These are phyloP conservation scores for Mycosphaerella sp. DNA, from an alignment of 2,329 filamentous ascomycete genomes.

Conservation along the genomic window DNA sequence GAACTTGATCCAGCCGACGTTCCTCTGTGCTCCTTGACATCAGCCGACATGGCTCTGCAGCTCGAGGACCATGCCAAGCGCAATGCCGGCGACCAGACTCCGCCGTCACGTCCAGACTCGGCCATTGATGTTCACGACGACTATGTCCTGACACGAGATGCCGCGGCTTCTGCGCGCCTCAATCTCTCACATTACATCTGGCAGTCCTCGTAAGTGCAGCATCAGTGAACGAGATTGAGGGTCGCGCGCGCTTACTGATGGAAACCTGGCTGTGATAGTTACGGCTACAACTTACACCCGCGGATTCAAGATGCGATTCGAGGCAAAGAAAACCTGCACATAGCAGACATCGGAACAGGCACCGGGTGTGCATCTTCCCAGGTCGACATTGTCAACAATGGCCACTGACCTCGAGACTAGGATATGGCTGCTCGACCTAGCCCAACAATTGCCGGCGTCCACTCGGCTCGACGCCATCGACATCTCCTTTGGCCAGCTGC, in stretches of 20 bases:
- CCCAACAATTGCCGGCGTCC: slow-evolving; percentile 15
- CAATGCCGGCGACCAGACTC: slow-evolving; percentile 1
- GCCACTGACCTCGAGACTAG: slow-evolving; percentile 3
- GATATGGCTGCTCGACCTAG: slow-evolving; percentile 21
- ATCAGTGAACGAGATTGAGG: not conserved
- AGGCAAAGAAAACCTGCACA: slow-evolving; percentile 13
- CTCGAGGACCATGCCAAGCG: not conserved
- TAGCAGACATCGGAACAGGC: slow-evolving; percentile 20
- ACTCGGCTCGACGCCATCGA: slow-evolving; percentile 25
- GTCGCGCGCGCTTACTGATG: not conserved
- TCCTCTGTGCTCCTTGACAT: not conserved
- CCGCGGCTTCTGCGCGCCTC: slow-evolving; percentile 18
- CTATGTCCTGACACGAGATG: slow-evolving; percentile 21
- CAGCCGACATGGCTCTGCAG: slow-evolving; percentile 2
- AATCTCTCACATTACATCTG: slow-evolving; percentile 23
- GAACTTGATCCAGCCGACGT: not conserved
- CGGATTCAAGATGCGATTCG: slow-evolving; percentile 15
- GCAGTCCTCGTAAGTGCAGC: slow-evolving; percentile 16
- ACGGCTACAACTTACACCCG: slow-evolving; percentile 20
- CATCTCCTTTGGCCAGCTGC: slow-evolving; percentile 21
- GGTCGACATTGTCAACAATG: not conserved
- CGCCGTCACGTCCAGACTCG: slow-evolving; percentile 14
- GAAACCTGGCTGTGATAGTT: not conserved
- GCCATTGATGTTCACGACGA: slow-evolving; percentile 20
- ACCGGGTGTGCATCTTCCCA: slow-evolving; percentile 13